Evolutionary conservation across 495 filamentous ascomycete genomes (phyloP).

Genomic region (Daldinia caldariorum): DNA sequence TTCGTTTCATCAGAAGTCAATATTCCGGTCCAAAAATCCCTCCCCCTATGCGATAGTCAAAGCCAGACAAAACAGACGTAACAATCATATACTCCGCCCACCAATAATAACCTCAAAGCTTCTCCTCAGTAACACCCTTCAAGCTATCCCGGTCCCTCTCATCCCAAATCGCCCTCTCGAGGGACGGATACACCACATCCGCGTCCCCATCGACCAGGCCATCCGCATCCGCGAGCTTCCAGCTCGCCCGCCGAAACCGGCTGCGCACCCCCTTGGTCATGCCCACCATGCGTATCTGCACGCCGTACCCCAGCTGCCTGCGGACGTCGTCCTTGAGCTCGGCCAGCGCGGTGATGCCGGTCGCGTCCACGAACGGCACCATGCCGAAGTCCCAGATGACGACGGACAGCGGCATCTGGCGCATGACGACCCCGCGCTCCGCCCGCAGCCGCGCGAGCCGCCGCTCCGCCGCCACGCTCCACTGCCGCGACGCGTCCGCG

Average conservation of each 20-base stretch:
- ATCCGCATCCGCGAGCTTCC: slow-evolving; percentile 45
- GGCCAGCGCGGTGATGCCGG: slow-evolving; percentile 46
- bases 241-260: slow-evolving; percentile 47
- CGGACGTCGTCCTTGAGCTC: slow-evolving; percentile 48
- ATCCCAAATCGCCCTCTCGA: slow-evolving; percentile 47
- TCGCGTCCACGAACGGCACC: slow-evolving; percentile 48
- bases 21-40: not conserved
- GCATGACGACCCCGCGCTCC: slow-evolving; percentile 34
- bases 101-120: slow-evolving; percentile 16
- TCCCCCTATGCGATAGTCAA: not conserved
- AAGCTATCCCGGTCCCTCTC: slow-evolving; percentile 41
- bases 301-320: slow-evolving; percentile 38
- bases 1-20: not conserved
- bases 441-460: slow-evolving; percentile 47
- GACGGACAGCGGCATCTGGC: slow-evolving; percentile 43
- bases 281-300: slow-evolving; percentile 49
- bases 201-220: slow-evolving; percentile 34
- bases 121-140: slow-evolving; percentile 45
- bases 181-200: slow-evolving; percentile 43
- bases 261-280: slow-evolving; percentile 38
- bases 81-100: not conserved
- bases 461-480: slow-evolving; percentile 56
- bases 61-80: not conserved
- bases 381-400: slow-evolving; percentile 47
- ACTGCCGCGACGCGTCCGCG: slow-evolving; percentile 53